Evolutionary conservation across 176 grass and related monocot genomes (phyloP), one percentile per base, ranked within the genome.

Genomic region (Raddia distichophylla): DNA sequence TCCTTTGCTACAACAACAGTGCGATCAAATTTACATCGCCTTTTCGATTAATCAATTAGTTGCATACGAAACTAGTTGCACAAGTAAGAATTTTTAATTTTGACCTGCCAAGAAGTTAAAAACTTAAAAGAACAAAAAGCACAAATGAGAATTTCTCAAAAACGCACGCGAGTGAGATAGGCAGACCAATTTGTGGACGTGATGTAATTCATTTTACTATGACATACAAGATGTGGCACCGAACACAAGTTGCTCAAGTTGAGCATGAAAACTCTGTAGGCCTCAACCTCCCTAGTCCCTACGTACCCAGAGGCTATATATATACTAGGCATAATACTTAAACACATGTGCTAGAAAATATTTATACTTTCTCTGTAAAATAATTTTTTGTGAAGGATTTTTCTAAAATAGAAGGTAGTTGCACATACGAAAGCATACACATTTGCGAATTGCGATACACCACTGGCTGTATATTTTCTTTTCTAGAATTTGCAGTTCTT

Each of bases 191-290:
- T 2, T 83, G 69, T 62, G 10, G 64, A 80, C 54, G 34, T 76
- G 76, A 40, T 70, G 76, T 75, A 45, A 80, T 75, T 48, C 69
- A 78, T 71, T 72, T 78, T 54, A 14, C 33, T 47, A 37, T 45
- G 35, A 8, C 44, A 75, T 22, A 10, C 37, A 70, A 27, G 70
- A 75, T 45, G 71, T 58, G 77, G 57, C 48, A 71, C 47, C 47
- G 27, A 43, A 54, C 50, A 63, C 77, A 85, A 85, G 63, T 88
- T 88, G 80, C 34, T 77, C 67, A 83, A 83, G 67, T 78, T 78
- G 82, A 50, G 60, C 27, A 7, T 42, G 50, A 80, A 22, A 67
- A 74, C 44, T 79, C 44, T 75, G 48, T 68, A 69, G 46, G 18
- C 37, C 70, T 85, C 71, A 85, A 80, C 87, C 47, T 74, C 82